phyloP scores from a whole-genome alignment of 768 basidiomycete genomes.

The Leucocoprinus leucothites region DNA sequence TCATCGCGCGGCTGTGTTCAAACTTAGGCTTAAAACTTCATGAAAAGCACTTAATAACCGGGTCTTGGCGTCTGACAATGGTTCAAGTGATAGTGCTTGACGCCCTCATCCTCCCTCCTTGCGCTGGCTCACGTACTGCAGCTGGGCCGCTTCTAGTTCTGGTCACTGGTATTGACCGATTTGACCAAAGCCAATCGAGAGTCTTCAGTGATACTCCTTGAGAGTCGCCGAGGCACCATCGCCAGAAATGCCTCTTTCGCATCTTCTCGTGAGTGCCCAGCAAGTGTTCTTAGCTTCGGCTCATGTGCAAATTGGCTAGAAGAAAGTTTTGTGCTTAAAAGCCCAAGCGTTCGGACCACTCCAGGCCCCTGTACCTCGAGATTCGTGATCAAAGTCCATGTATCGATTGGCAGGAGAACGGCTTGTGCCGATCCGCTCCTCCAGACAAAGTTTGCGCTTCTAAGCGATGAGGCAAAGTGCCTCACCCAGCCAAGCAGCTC shows the following conservation, averaged over 20 bases:
- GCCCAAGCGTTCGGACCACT: too few relatives aligned
- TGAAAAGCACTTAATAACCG: not conserved
- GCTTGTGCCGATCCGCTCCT: too few relatives aligned
- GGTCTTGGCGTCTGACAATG: not conserved
- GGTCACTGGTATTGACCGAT: constrained; percentile 8
- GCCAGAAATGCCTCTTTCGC: too few relatives aligned
- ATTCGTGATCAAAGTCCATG: not conserved
- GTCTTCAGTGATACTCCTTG: not conserved
- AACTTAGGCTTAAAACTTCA: too few relatives aligned
- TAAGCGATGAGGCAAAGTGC: not conserved
- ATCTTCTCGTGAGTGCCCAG: too few relatives aligned
- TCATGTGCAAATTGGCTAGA: too few relatives aligned
- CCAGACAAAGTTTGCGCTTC: not conserved
- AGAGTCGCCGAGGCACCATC: not conserved
- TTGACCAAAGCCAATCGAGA: too few relatives aligned
- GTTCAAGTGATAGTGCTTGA: too few relatives aligned
- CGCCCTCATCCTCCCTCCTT: not conserved
- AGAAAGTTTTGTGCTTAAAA: too few relatives aligned
- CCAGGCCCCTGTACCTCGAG: too few relatives aligned
- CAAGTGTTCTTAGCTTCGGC: not conserved
- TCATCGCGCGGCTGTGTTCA: too few relatives aligned
- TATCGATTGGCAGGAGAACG: not conserved
- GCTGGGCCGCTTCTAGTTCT: not conserved
- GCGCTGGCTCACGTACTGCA: constrained; percentile 6
- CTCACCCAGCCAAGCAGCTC: not conserved